These are phyloP conservation scores for Annona cherimola DNA, from an alignment of 164 flowering plant species.

Conservation along the genomic window DNA sequence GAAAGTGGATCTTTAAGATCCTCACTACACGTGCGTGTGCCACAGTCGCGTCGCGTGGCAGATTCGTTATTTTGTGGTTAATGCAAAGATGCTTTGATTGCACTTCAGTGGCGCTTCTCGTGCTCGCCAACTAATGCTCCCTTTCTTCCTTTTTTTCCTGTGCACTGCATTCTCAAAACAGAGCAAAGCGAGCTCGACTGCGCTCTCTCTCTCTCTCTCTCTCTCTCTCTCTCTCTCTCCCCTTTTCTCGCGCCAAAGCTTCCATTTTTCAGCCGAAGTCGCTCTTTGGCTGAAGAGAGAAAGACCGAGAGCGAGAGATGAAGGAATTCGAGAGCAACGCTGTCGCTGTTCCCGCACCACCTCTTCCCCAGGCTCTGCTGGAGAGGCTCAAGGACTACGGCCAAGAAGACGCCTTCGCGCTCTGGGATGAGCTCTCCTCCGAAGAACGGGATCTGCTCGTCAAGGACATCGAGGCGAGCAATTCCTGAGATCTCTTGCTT, in stretches of 20 bases:
- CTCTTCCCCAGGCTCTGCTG: constrained; percentile 71
- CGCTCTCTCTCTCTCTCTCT: not conserved
- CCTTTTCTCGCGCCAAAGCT: too few relatives aligned
- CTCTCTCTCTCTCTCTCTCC: too few relatives aligned
- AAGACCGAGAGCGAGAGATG: constrained; percentile 7
- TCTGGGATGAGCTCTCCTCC: constrained; percentile 91
- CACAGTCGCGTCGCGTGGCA: not conserved
- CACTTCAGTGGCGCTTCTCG: not conserved
- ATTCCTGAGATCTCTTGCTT: constrained; percentile 3
- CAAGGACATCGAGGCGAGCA: constrained; percentile 66
- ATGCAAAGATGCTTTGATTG: not conserved
- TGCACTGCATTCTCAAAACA: too few relatives aligned
- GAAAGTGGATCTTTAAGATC: too few relatives aligned
- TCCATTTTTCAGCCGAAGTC: not conserved
- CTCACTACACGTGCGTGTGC: too few relatives aligned
- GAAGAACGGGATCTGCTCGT: constrained; percentile 75
- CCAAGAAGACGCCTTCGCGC: constrained; percentile 82
- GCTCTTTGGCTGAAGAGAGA: not conserved
- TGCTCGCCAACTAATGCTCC: too few relatives aligned
- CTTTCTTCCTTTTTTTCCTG: too few relatives aligned
- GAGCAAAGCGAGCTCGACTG: too few relatives aligned
- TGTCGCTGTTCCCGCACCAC: not conserved
- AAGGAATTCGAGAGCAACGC: constrained; percentile 1
- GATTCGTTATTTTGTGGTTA: not conserved
- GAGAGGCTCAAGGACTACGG: constrained; percentile 95